These are phyloP conservation scores for Aspergillus fumigatus DNA, from an alignment of 2,329 filamentous ascomycete genomes.

Conservation along the genomic window DNA sequence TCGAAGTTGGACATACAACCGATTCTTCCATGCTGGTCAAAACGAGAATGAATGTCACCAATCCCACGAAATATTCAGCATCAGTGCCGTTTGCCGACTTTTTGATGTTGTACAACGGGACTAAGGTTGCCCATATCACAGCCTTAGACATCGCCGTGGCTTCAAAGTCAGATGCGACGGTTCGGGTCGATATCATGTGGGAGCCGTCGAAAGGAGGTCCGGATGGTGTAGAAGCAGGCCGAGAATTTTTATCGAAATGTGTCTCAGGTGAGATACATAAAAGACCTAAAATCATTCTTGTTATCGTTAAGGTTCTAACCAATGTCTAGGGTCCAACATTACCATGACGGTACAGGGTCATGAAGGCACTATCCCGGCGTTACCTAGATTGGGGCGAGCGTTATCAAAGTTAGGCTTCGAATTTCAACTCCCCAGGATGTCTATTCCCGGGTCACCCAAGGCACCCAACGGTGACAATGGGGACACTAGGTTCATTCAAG, in stretches of 20 bases:
- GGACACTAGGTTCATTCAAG: constrained; percentile 68
- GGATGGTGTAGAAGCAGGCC: constrained; percentile 58
- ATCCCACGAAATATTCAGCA: constrained; percentile 83
- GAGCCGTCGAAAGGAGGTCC: constrained; percentile 62
- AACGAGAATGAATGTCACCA: constrained; percentile 76
- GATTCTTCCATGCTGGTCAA: constrained; percentile 65
- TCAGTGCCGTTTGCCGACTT: constrained; percentile 75
- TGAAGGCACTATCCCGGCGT: constrained; percentile 64
- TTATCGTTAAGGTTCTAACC: constrained; percentile 5
- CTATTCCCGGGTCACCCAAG: constrained; percentile 48
- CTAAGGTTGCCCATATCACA: constrained; percentile 69
- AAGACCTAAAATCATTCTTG: background rate
- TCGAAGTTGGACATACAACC: constrained; percentile 70
- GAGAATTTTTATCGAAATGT: constrained; percentile 75
- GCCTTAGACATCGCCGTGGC: constrained; percentile 59
- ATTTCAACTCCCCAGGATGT: constrained; percentile 65
- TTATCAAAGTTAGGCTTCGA: constrained; percentile 69
- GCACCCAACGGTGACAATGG: constrained; percentile 40
- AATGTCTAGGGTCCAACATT: constrained; percentile 64
- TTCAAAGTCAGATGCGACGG: constrained; percentile 66
- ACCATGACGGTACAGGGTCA: constrained; percentile 71
- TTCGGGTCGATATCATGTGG: constrained; percentile 68
- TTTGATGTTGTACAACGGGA: constrained; percentile 68
- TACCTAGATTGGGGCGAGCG: constrained; percentile 67
- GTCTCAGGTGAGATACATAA: constrained; percentile 59